phyloP scores from a whole-genome alignment of 106 monocot genomes.

The Dendrobium chrysotoxum region DNA sequence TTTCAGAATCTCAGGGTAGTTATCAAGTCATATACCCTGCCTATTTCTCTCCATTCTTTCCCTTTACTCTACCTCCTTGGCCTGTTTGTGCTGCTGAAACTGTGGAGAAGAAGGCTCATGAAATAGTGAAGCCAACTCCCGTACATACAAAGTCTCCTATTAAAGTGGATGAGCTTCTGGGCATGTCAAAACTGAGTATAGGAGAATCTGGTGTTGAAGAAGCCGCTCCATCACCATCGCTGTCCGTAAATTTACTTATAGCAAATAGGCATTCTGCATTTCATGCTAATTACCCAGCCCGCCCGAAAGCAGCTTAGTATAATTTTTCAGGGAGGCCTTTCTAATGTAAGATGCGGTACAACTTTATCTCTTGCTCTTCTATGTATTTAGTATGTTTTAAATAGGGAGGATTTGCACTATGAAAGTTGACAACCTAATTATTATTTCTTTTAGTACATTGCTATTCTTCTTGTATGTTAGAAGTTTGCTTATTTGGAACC shows the following conservation, averaged over 20 bases:
- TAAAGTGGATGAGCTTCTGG: conserved; percentile 44
- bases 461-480: not conserved
- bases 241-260: conserved; percentile 17
- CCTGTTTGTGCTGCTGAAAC: conserved; percentile 7
- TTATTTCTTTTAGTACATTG: not conserved
- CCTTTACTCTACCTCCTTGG: conserved; percentile 20
- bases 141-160: conserved; percentile 38
- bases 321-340: not conserved
- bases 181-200: conserved; percentile 43
- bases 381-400: not conserved
- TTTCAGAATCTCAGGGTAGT: conserved; percentile 8
- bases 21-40: conserved; percentile 33
- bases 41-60: conserved; percentile 35
- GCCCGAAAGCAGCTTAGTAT: not conserved
- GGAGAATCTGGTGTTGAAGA: conserved; percentile 15
- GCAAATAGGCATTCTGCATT: conserved; percentile 48
- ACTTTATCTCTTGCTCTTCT: not conserved
- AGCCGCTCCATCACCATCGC: not conserved
- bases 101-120: conserved; percentile 17
- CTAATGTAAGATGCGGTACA: not conserved
- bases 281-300: conserved; percentile 24
- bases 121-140: conserved; percentile 39
- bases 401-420: not conserved
- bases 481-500: not conserved
- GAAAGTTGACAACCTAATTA: not conserved